Conservation (phyloP, 768 basidiomycete genomes). For the Mycena olivaceomarginata region DNA sequence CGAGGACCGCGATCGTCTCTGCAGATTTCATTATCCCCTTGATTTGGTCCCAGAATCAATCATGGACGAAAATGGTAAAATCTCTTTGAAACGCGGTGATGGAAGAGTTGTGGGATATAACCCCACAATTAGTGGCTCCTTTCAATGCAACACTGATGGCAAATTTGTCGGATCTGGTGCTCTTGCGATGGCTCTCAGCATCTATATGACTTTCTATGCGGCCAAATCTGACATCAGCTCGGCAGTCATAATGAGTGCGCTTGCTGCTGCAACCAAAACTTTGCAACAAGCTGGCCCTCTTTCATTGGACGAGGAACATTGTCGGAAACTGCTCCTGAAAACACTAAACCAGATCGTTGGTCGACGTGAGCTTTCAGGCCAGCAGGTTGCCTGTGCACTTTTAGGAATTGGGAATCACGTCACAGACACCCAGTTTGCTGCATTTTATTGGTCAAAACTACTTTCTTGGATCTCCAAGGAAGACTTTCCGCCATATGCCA, state of each 20-base stretch:
- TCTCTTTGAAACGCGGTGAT: constrained; percentile 25
- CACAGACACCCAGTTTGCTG: constrained; percentile 27
- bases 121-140: too few relatives aligned
- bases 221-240: constrained; percentile 33
- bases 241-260: constrained; percentile 36
- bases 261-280: constrained; percentile 30
- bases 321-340: constrained; percentile 22
- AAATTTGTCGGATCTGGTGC: constrained; percentile 26
- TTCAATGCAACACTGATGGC: too few relatives aligned
- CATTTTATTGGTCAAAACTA: constrained; percentile 34
- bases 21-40: constrained; percentile 33
- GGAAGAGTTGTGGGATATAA: neutral
- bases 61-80: constrained; percentile 42
- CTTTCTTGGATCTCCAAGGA: constrained; percentile 24
- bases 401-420: constrained; percentile 30
- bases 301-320: neutral
- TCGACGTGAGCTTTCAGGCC: constrained; percentile 31
- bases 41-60: constrained; percentile 4
- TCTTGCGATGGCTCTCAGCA: constrained; percentile 27
- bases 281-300: neutral
- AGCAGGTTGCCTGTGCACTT: constrained; percentile 34
- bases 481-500: constrained; percentile 7
- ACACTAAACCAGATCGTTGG: constrained; percentile 40
- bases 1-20: constrained; percentile 28
- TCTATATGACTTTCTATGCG: constrained; percentile 32